Percentiles rank a stretch among this genome's conserved stretches.
Conservation (phyloP, 495 filamentous ascomycete species). For the Xylaria bambusicola region DNA sequence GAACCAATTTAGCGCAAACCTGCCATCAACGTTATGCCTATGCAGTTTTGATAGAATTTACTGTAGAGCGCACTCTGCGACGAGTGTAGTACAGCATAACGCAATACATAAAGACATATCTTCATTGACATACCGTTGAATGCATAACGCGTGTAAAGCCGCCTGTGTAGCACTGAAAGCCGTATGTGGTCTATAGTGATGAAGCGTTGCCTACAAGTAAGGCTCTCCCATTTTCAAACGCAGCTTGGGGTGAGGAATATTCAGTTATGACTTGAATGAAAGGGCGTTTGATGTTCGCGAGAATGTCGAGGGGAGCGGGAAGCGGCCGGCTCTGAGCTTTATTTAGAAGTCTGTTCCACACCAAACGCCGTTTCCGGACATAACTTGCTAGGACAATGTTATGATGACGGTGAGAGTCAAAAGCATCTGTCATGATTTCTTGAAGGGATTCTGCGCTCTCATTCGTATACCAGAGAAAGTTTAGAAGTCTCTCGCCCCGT, state of each 20-base stretch:
- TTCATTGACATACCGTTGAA: constrained; percentile 13
- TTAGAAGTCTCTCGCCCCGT: constrained; percentile 44
- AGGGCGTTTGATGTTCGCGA: constrained; percentile 28
- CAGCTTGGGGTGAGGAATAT: constrained; percentile 15
- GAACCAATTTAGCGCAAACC: constrained; percentile 13
- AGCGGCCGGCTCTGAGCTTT: constrained; percentile 9
- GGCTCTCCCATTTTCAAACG: constrained; percentile 28
- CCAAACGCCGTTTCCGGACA: constrained; percentile 23
- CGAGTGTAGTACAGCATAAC: constrained; percentile 9
- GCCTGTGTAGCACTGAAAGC: constrained; percentile 28
- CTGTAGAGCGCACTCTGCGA: constrained; percentile 10
- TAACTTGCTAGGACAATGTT: constrained; percentile 25
- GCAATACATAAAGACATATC: constrained; percentile 11
- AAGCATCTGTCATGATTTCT: constrained; percentile 18
- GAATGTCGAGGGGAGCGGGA: constrained; percentile 23
- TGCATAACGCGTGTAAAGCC: constrained; percentile 19
- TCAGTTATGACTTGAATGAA: constrained; percentile 32
- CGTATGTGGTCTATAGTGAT: constrained; percentile 29
- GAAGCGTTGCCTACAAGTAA: constrained; percentile 33
- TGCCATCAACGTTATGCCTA: constrained; percentile 1
- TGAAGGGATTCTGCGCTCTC: constrained; percentile 37
- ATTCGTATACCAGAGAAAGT: constrained; percentile 49
- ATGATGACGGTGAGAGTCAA: constrained; percentile 23
- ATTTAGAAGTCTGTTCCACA: constrained; percentile 4
- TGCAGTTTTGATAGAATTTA: constrained; percentile 8